Conservation (phyloP, 208 protist genomes). For the Leishmania tropica region DNA sequence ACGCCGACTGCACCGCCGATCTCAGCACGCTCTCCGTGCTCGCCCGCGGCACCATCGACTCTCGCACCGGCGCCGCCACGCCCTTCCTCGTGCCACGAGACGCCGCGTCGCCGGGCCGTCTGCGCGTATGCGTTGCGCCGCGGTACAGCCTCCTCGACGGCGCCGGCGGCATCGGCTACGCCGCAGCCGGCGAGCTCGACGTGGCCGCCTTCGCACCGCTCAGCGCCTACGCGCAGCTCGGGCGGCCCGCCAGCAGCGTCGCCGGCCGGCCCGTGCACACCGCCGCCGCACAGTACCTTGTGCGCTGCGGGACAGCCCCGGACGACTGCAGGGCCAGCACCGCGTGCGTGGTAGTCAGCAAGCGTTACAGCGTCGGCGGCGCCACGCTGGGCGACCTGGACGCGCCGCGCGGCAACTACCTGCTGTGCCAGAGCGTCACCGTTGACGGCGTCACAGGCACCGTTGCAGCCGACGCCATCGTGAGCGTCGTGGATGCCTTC, state of each 20-base stretch:
- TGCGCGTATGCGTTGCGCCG: constrained; percentile 36
- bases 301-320: constrained; percentile 22
- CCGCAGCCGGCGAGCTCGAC: constrained; percentile 10
- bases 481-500: constrained; percentile 42
- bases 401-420: constrained; percentile 33
- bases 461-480: constrained; percentile 29
- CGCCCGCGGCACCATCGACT: constrained; percentile 34
- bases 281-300: constrained; percentile 39
- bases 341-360: constrained; percentile 20
- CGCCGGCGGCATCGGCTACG: constrained; percentile 33
- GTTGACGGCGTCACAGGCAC: constrained; percentile 10
- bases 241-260: constrained; percentile 32
- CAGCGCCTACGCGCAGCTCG: background rate
- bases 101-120: background rate
- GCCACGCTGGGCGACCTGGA: constrained; percentile 12
- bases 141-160: constrained; percentile 3
- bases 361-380: constrained; percentile 35
- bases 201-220: background rate
- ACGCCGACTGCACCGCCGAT: constrained; percentile 1
- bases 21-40: constrained; percentile 10
- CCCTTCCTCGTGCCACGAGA: constrained; percentile 30
- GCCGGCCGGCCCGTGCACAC: constrained; percentile 35
- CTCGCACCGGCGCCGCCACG: constrained; percentile 19
- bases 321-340: constrained; percentile 15
- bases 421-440: constrained; percentile 51